These are phyloP conservation scores for Phytophthora pini DNA, from an alignment of 352 stramenopile genomes.

Conservation along the genomic window DNA sequence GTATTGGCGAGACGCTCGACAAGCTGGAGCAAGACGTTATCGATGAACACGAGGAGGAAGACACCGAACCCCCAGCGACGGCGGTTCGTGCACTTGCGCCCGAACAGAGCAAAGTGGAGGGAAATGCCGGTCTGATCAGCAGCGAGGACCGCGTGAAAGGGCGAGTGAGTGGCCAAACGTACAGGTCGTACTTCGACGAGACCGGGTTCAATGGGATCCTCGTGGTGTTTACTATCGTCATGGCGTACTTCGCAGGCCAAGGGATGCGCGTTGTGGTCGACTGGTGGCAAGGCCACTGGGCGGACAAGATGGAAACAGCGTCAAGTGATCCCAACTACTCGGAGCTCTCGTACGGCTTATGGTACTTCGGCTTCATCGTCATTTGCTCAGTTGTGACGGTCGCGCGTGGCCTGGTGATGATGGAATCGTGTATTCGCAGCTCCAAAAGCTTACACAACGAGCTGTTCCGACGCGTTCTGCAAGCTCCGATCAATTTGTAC, in stretches of 20 bases:
- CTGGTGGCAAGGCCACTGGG: conserved; percentile 50
- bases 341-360: conserved; percentile 32
- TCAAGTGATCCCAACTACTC: conserved; percentile 48
- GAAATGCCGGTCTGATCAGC: conserved; percentile 16
- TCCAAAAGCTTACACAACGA: conserved; percentile 39
- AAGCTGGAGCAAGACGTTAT: conserved; percentile 35
- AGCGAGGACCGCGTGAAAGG: conserved; percentile 40
- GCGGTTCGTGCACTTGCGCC: not conserved
- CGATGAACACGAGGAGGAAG: conserved; percentile 24
- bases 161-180: conserved; percentile 34
- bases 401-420: conserved; percentile 31
- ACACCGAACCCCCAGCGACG: not conserved
- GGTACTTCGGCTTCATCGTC: conserved; percentile 47
- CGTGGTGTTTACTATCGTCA: conserved; percentile 29
- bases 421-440: conserved; percentile 40
- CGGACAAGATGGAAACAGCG: conserved; percentile 26
- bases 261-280: conserved; percentile 33
- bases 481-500: conserved; percentile 50
- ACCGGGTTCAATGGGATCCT: conserved; percentile 37
- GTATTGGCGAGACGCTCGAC: conserved; percentile 19
- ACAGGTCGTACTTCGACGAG: conserved; percentile 45
- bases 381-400: conserved; percentile 31
- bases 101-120: conserved; percentile 10
- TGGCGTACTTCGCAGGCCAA: conserved; percentile 25
- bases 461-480: conserved; percentile 46